A percentile compares a stretch with the other conserved stretches of the same genome.
Evolutionary conservation across 441 rosid genomes (phyloP).

Genomic region (Mallotus repandus): DNA sequence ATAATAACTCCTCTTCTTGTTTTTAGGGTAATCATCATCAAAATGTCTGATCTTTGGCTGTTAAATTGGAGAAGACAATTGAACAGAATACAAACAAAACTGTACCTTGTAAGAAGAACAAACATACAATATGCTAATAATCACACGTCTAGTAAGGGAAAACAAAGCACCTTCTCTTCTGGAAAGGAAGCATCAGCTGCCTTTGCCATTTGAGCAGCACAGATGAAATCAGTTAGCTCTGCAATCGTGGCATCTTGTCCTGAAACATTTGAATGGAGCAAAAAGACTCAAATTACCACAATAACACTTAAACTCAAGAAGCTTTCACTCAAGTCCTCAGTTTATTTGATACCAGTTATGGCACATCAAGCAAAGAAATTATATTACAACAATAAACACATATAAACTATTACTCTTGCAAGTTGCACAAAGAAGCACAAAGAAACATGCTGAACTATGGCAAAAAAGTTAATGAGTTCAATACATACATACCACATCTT

Average conservation of each 20-base stretch:
- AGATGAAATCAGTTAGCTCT: constrained; percentile 73
- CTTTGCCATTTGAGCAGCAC: constrained; percentile 75
- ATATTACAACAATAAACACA: neutral
- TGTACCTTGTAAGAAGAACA: constrained; percentile 1
- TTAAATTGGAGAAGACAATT: constrained; percentile 7
- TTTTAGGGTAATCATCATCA: constrained; percentile 20
- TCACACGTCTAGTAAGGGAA: constrained; percentile 2
- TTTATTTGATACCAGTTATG: neutral
- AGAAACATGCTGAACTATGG: constrained; percentile 8
- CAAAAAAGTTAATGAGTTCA: neutral
- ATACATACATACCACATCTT: constrained; percentile 77
- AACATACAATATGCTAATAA: neutral
- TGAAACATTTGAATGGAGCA: constrained; percentile 31
- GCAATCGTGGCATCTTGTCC: constrained; percentile 57
- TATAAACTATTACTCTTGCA: neutral
- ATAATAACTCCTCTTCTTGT: constrained; percentile 50
- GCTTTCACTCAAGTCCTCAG: neutral
- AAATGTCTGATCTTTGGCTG: constrained; percentile 49
- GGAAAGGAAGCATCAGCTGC: constrained; percentile 50
- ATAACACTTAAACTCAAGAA: neutral
- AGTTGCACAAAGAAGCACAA: neutral
- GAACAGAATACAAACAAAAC: neutral
- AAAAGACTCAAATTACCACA: neutral
- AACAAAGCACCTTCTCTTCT: constrained; percentile 49
- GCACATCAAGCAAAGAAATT: neutral